phyloP scores from a whole-genome alignment of 257 asterid genomes.

The Parsonsia alboflavescens region DNA sequence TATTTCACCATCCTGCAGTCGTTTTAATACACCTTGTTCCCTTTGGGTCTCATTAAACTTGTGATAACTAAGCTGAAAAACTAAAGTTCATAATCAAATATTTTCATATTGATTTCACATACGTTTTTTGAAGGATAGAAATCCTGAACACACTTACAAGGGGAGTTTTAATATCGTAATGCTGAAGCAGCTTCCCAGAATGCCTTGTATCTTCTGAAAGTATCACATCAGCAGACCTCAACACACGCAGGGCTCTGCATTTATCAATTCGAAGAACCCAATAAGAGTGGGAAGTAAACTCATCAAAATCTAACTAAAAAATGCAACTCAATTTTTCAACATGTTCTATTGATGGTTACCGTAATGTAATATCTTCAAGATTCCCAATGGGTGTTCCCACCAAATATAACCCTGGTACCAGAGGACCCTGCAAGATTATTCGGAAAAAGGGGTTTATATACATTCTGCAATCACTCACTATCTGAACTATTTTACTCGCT shows the following conservation, averaged over 20 bases:
- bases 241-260: conserved; percentile 73
- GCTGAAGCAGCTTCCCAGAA: conserved; percentile 83
- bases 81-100: conserved; percentile 39
- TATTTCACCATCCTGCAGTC: conserved; percentile 68
- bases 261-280: background rate
- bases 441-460: background rate
- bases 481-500: background rate
- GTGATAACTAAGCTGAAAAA: conserved; percentile 91
- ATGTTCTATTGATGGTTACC: conserved; percentile 32
- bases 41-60: conserved; percentile 86
- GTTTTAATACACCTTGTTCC: conserved; percentile 63
- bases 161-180: conserved; percentile 76
- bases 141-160: conserved; percentile 51
- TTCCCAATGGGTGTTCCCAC: conserved; percentile 96
- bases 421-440: conserved; percentile 50
- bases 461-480: background rate
- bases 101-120: background rate
- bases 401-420: conserved; percentile 80
- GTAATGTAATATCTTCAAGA: conserved; percentile 89
- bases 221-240: conserved; percentile 78
- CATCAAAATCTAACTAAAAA: conserved; percentile 1
- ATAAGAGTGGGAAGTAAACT: background rate
- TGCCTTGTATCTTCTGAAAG: conserved; percentile 95
- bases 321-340: background rate
- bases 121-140: conserved; percentile 3